These are phyloP conservation scores for Apiospora rasikravindrae DNA, from an alignment of 2,329 filamentous ascomycete species.

Conservation along the genomic window DNA sequence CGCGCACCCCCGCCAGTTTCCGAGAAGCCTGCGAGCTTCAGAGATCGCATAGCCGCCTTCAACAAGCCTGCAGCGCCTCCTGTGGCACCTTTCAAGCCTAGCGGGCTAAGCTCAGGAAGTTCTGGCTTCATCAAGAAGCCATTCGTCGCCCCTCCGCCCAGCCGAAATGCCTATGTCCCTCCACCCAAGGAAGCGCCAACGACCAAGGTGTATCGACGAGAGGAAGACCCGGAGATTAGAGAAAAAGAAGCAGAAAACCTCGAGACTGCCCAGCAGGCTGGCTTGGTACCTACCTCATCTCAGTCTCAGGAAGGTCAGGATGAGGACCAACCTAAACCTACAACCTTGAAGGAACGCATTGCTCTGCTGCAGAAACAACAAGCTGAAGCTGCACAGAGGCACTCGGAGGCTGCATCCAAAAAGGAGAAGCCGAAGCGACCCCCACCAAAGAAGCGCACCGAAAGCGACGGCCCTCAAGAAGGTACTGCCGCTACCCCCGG, in stretches of 20 bases:
- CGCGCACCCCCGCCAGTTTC: conserved; percentile 68
- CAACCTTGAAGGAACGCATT: conserved; percentile 93
- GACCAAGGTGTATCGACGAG: conserved; percentile 79
- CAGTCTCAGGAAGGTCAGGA: conserved; percentile 55
- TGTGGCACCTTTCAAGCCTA: conserved; percentile 86
- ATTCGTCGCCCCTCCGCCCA: conserved; percentile 93
- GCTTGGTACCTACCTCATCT: conserved; percentile 53
- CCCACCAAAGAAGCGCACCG: conserved; percentile 69
- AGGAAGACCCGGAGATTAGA: conserved; percentile 80
- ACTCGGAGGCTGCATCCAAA: conserved; percentile 77
- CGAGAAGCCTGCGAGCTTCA: conserved; percentile 81
- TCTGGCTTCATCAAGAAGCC: conserved; percentile 91
- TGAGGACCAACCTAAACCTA: conserved; percentile 88
- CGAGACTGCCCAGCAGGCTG: conserved; percentile 72
- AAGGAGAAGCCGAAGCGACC: conserved; percentile 88
- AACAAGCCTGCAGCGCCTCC: conserved; percentile 88
- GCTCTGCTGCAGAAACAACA: conserved; percentile 94
- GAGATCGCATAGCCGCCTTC: conserved; percentile 95
- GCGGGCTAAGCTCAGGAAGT: conserved; percentile 62
- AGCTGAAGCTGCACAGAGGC: conserved; percentile 82
- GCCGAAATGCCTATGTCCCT: conserved; percentile 88
- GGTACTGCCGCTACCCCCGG: conserved; percentile 23
- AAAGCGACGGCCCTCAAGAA: conserved; percentile 49
- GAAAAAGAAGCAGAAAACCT: conserved; percentile 69
- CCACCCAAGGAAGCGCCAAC: conserved; percentile 73